Base-by-base conservation (phyloP, 495 filamentous ascomycete species). In the Beverwykella pulmonaria region DNA sequence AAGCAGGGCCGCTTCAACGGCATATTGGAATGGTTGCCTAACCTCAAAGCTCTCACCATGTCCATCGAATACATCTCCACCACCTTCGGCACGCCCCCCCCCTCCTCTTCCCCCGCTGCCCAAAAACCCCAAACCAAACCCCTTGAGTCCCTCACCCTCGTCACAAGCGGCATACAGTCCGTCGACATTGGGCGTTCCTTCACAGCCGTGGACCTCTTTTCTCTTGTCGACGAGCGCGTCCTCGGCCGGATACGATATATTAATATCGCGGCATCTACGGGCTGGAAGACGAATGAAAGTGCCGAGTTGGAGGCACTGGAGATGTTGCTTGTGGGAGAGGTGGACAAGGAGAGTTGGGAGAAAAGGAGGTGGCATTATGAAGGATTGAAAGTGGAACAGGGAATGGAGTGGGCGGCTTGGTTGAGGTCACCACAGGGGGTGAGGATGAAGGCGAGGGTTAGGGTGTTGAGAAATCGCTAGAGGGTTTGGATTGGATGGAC, bases 11-110 rank as follows among this genome's bases (percentile, higher is more conserved):
- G 58, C 0, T 44, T 76, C n/a, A 69, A 75, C 58, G 53, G 53
- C 19, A 25, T 75, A 1, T 63, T 78, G 20, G 29, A 57, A 34
- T 52, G 66, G 30, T 59, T 70, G 23, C 73, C 71, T 12, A 54
- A 70, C n/a, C 48, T 78, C 1, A 58, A 44, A 6, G 22, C 48
- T 6, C 65, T 78, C 6, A 74, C 67, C 34, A 59, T 77, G 9
- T 61, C 71, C 17, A 59, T 73, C 5, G 74, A 76, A 49, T 77
- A 77, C 61, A 69, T 78, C 46, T 59, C 58, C 59, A 54, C 52
- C 17, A 50, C 29, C 41, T 48, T 76, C 50, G 67, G 47, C 49
- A 6, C 20, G n/a, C 25, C 36, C 25, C 59, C 49, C 2, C 2
- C 22, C 1, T 2, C n/a, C 22, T 61, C 10, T 23, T 34, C 26